Base-by-base conservation (phyloP, 140 eudicot species). In the Oenanthe javanica region DNA sequence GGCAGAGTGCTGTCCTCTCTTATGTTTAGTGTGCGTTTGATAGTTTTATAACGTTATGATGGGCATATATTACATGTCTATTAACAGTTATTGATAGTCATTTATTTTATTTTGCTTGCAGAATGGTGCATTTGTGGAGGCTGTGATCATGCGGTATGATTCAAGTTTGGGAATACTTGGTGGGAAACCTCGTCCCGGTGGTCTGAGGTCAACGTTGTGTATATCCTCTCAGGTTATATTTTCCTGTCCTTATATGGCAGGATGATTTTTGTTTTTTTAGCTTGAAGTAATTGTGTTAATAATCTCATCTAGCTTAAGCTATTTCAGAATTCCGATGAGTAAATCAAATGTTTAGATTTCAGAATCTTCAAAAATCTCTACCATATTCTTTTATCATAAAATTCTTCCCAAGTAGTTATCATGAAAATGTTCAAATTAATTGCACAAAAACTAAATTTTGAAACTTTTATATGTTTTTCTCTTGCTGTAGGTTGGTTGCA, bases 91-190 rank as follows among this genome's bases (percentile, higher is more conserved):
- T 73, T 46, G 54, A 36, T n/a, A 73, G 38, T 73, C 15, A 19
- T 49, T 10, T 14, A n/a, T 79, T 75, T 19, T 74, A 77, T 5
- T 72, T 83, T 75, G 0, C 70, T 23, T 63, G 70, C 79, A 94
- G 99, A 94, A 89, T 86, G 99, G 99, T 75, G 92, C 93, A 25
- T 92, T 86, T 61, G 89, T 94, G 78, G 99, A 94, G 86, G 91
- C 97, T 80, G 99, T 94, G 83, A 86, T 94, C 63, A 94, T 94
- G 99, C 88, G 93, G 82, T 94, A 94, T 83, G 99, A 94, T 84
- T 49, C 95, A 1, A 84, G 99, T 79, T 77, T 92, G 86, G 99
- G 99, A 77, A 89, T 76, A 77, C 89, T 81, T 72, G 92, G 86
- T 45, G 99, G 97, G 42, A 87, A 94, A 50, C 93, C 95, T 88